Evolutionary conservation across 1,284 basidiomycete species (phyloP).

Genomic region (Heterobasidion annosum): DNA sequence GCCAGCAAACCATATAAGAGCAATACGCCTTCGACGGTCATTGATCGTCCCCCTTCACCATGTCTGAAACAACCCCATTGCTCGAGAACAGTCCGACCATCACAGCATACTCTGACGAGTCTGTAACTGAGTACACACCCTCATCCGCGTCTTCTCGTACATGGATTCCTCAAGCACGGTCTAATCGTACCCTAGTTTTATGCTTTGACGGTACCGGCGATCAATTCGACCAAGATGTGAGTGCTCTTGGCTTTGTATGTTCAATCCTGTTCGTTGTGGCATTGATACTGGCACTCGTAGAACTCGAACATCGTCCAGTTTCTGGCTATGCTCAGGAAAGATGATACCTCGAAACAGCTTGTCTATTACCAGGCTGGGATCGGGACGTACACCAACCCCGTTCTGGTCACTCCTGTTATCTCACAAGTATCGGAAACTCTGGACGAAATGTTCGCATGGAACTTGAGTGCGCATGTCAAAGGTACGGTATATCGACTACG

Average conservation of each 20-base stretch:
- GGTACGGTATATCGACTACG: constrained; percentile 20
- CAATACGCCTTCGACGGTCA: too few species aligned
- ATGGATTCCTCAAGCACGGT: not conserved
- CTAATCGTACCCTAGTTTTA: constrained; percentile 35
- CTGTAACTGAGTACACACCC: not conserved
- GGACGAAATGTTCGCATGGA: constrained; percentile 43
- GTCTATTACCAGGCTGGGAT: constrained; percentile 61
- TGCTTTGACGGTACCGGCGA: constrained; percentile 55
- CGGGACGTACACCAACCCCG: constrained; percentile 42
- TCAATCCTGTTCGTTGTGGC: not conserved
- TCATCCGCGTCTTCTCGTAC: not conserved
- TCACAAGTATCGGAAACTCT: constrained; percentile 31
- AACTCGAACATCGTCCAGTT: constrained; percentile 40
- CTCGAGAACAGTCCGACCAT: too few species aligned
- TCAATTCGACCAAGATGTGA: constrained; percentile 43
- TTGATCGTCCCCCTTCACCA: too few species aligned
- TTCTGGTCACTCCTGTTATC: constrained; percentile 31
- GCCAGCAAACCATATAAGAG: too few species aligned
- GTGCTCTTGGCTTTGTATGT: constrained; percentile 11
- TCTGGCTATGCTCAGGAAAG: constrained; percentile 45
- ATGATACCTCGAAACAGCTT: constrained; percentile 38
- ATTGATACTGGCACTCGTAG: constrained; percentile 9
- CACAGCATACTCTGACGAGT: too few species aligned
- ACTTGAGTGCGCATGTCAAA: constrained; percentile 46
- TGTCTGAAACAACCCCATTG: too few species aligned